Base-by-base conservation (phyloP, 495 filamentous ascomycete genomes). In the Penicillium salamii region DNA sequence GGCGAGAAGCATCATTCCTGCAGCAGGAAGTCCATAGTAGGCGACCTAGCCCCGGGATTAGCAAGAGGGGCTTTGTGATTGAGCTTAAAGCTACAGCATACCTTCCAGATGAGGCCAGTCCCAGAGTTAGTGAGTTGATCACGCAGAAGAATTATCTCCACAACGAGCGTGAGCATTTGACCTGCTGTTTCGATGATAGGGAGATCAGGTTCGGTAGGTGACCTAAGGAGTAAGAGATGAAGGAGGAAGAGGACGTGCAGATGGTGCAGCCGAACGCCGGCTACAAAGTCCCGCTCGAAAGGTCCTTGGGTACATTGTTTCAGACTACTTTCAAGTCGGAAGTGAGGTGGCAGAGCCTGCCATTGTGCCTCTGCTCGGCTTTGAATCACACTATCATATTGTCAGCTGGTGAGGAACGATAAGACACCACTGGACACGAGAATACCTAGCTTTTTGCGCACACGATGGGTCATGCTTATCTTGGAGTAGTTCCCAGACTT, bases 71-170 rank as follows among this genome's bases (percentile, higher is more conserved):
- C n/a, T n/a, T n/a, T n/a, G n/a, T n/a, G n/a, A n/a, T n/a, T n/a
- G n/a, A n/a, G n/a, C n/a, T n/a, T n/a, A n/a, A n/a, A n/a, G n/a
- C n/a, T n/a, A n/a, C n/a, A 2, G 36, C 40, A 42, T 60, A 65
- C 70, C 62, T 69, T 74, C 70, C 70, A 72, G n/a, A 70, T 57
- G 23, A 74, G 57, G n/a, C 65, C 58, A 0, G 68, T 72, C 2
- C 70, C 69, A 7, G 70, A 72, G 44, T 74, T 72, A 5, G 54
- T 62, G 23, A 74, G 51, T 21, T 67, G 65, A 23, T 74, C 68
- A 13, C 65, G 58, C 3, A 72, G 63, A 13, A 74, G 46, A 7
- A 74, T 66, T 11, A 58, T 47, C 32, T 72, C 70, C 11, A 71
- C 62, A 7, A 70, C 66, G 0, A 72, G 55, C 7, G 55, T 48